phyloP scores from a whole-genome alignment of 768 basidiomycete genomes.

The Termitomyces sp. region DNA sequence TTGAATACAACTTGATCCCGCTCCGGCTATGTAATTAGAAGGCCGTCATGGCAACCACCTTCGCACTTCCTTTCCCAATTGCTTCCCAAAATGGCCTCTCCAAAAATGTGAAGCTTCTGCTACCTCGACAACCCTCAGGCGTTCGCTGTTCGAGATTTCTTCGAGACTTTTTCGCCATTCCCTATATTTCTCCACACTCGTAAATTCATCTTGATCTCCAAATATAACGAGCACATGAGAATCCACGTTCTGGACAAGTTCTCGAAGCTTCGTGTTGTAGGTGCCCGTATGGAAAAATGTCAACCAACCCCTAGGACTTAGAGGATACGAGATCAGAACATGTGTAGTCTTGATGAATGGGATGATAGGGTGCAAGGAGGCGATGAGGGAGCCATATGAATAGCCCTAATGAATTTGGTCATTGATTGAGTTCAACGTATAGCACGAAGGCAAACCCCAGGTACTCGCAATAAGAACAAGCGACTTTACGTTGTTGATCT shows the following conservation, averaged over 20 bases:
- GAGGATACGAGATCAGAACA: constrained; percentile 72
- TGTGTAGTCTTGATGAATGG: constrained; percentile 52
- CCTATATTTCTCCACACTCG: constrained; percentile 46
- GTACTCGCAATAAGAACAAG: constrained; percentile 57
- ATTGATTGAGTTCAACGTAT: constrained; percentile 1
- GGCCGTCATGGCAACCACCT: constrained; percentile 30
- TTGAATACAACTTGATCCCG: constrained; percentile 9
- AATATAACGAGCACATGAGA: constrained; percentile 58
- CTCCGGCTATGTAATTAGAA: constrained; percentile 1
- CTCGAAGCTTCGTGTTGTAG: constrained; percentile 47
- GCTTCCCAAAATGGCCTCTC: constrained; percentile 30
- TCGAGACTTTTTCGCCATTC: constrained; percentile 45
- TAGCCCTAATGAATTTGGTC: constrained; percentile 53
- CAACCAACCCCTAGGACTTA: constrained; percentile 60
- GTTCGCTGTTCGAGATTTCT: constrained; percentile 11
- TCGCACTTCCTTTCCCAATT: constrained; percentile 22
- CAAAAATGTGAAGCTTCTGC: constrained; percentile 64
- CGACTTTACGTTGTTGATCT: constrained; percentile 36
- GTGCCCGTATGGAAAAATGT: constrained; percentile 59
- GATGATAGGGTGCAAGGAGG: constrained; percentile 57
- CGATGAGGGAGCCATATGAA: constrained; percentile 74
- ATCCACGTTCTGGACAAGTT: constrained; percentile 38
- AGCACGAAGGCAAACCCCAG: background rate
- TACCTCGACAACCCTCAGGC: constrained; percentile 33
- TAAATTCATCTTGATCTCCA: constrained; percentile 73